phyloP scores from a whole-genome alignment of 2,329 filamentous ascomycete genomes.

The Claviceps arundinis region DNA sequence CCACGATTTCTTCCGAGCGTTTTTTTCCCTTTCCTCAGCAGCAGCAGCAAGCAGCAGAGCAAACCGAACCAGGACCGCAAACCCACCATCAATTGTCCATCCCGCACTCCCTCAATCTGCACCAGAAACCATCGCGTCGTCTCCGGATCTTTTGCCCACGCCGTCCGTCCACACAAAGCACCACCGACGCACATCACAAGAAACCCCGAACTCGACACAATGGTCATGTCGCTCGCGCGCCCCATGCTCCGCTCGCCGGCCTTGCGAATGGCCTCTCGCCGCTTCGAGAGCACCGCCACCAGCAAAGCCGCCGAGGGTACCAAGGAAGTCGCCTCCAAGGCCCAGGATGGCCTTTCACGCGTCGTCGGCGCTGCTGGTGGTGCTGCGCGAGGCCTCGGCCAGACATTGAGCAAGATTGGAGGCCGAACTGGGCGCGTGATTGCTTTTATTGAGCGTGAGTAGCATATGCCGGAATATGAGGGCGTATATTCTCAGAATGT shows the following conservation, averaged over 20 bases:
- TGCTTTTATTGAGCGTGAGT: slow-evolving; percentile 75
- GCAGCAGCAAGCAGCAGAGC: slow-evolving; percentile 8
- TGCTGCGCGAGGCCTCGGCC: slow-evolving; percentile 54
- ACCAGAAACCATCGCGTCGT: not conserved
- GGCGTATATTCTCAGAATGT: not conserved
- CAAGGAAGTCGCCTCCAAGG: slow-evolving; percentile 31
- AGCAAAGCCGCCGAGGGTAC: slow-evolving; percentile 24
- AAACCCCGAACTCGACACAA: slow-evolving; percentile 7
- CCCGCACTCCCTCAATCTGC: not conserved
- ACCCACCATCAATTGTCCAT: slow-evolving; percentile 24
- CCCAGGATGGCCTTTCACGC: slow-evolving; percentile 68
- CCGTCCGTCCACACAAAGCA: not conserved
- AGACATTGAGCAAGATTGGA: slow-evolving; percentile 61
- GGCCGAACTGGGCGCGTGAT: slow-evolving; percentile 72
- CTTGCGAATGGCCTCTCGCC: slow-evolving; percentile 35
- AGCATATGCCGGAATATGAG: not conserved
- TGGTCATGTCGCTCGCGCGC: slow-evolving; percentile 25
- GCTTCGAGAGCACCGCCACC: slow-evolving; percentile 47
- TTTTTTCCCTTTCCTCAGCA: slow-evolving; percentile 24
- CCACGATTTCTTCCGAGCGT: slow-evolving; percentile 33
- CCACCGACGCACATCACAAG: slow-evolving; percentile 1
- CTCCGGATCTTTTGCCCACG: not conserved
- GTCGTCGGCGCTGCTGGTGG: slow-evolving; percentile 69
- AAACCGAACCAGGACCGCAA: slow-evolving; percentile 7
- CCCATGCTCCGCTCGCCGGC: slow-evolving; percentile 33